These are phyloP conservation scores for Mangifera indica DNA, from an alignment of 345 rosid species.

Conservation along the genomic window DNA sequence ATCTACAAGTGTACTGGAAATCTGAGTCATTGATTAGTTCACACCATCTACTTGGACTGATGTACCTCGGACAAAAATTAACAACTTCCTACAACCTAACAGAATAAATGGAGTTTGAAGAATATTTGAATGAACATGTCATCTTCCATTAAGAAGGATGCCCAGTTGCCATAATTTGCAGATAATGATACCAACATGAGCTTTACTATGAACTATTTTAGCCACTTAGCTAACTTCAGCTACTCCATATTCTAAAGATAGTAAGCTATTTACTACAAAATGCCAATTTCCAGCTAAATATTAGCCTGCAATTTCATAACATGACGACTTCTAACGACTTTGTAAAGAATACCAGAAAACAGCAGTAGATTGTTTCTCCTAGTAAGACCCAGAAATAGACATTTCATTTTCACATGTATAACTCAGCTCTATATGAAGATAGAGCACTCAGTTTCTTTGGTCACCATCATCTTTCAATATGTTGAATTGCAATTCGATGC, in stretches of 20 bases:
- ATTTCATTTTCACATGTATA: too few species aligned
- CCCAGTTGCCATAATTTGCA: neutral
- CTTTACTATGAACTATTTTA: neutral
- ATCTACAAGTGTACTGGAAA: too few species aligned
- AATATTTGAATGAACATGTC: neutral
- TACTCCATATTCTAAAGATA: neutral
- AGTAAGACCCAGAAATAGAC: too few species aligned
- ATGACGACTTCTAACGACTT: neutral
- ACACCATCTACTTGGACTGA: too few species aligned
- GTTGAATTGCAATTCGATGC: neutral
- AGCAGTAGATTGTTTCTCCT: too few species aligned
- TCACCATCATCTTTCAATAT: constrained; percentile 9
- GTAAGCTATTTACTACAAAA: neutral
- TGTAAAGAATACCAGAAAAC: neutral
- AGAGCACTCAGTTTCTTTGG: too few species aligned
- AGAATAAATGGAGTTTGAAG: neutral
- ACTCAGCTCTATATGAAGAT: too few species aligned
- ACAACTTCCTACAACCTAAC: neutral
- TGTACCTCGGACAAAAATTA: neutral
- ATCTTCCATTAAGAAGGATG: neutral
- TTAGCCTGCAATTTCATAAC: neutral
- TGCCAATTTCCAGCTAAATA: neutral
- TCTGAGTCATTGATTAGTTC: too few species aligned
- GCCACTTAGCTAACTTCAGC: neutral
- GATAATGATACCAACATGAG: neutral